These are phyloP conservation scores for Clarireedia monteithiana DNA, from an alignment of 2,329 filamentous ascomycete genomes.

Conservation along the genomic window DNA sequence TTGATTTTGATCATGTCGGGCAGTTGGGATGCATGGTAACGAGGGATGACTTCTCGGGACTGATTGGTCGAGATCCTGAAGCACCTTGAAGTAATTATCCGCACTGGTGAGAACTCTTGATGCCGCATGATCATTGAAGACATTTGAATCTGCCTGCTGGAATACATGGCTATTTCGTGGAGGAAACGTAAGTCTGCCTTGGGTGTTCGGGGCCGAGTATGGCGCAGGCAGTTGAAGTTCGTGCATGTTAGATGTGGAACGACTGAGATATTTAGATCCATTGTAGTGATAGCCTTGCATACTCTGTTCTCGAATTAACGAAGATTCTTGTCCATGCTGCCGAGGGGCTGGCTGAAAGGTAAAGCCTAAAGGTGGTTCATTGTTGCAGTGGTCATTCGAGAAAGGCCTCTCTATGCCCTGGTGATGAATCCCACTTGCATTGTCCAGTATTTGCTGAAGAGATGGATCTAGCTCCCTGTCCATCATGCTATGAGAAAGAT, in stretches of 20 bases:
- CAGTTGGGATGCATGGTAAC: not conserved
- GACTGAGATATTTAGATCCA: not conserved
- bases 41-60: too few species aligned
- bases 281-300: too few species aligned
- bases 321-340: not conserved
- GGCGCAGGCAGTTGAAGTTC: too few species aligned
- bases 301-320: not conserved
- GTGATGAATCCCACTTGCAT: not conserved
- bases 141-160: not conserved
- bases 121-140: not conserved
- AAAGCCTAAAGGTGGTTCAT: not conserved
- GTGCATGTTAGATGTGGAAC: not conserved
- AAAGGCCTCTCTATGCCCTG: too few species aligned
- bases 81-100: slow-evolving; percentile 21
- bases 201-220: too few species aligned
- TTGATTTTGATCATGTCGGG: not conserved
- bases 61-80: too few species aligned
- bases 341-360: not conserved
- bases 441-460: too few species aligned
- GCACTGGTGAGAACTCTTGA: slow-evolving; percentile 16
- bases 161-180: too few species aligned
- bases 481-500: too few species aligned
- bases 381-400: not conserved
- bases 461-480: too few species aligned
- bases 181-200: too few species aligned